Evolutionary conservation across 768 basidiomycete genomes (phyloP).

Genomic region (Rhizopogon roseolus): DNA sequence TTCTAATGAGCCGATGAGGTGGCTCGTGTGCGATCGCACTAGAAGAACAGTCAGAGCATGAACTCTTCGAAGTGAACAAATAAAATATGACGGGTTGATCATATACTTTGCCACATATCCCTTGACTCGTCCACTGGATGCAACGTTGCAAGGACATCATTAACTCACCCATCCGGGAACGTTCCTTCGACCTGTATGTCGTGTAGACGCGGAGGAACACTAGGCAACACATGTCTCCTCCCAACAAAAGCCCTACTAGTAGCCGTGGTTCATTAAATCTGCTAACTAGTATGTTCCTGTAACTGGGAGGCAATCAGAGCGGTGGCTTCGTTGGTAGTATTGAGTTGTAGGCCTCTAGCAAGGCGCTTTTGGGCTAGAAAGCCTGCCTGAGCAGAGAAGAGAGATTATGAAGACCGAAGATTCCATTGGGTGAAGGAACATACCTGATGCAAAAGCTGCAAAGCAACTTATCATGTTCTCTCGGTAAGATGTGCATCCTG

Average conservation of each 20-base stretch:
- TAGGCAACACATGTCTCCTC: constrained; percentile 81
- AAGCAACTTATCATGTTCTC: constrained; percentile 55
- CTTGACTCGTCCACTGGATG: constrained; percentile 80
- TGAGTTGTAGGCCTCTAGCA: constrained; percentile 86
- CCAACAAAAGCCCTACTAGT: too few species aligned
- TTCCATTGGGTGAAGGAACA: neutral
- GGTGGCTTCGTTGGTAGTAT: constrained; percentile 78
- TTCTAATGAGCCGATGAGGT: constrained; percentile 80
- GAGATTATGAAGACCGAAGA: constrained; percentile 19
- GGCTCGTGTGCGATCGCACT: constrained; percentile 92
- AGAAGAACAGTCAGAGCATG: neutral
- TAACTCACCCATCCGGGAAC: constrained; percentile 73
- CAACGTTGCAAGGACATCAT: neutral
- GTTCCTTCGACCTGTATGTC: constrained; percentile 82
- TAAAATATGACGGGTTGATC: constrained; percentile 79
- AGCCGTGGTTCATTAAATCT: constrained; percentile 91
- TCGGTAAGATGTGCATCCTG: constrained; percentile 67
- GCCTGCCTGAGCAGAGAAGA: constrained; percentile 45
- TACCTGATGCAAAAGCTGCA: constrained; percentile 67
- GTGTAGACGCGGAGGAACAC: constrained; percentile 69
- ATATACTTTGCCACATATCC: constrained; percentile 96
- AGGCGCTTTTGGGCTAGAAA: constrained; percentile 91
- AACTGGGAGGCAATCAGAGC: constrained; percentile 90
- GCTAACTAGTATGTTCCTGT: constrained; percentile 91
- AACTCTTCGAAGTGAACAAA: neutral